Base-by-base conservation (phyloP, 2,329 filamentous ascomycete species). In the Trichoderma atrobrunneum region DNA sequence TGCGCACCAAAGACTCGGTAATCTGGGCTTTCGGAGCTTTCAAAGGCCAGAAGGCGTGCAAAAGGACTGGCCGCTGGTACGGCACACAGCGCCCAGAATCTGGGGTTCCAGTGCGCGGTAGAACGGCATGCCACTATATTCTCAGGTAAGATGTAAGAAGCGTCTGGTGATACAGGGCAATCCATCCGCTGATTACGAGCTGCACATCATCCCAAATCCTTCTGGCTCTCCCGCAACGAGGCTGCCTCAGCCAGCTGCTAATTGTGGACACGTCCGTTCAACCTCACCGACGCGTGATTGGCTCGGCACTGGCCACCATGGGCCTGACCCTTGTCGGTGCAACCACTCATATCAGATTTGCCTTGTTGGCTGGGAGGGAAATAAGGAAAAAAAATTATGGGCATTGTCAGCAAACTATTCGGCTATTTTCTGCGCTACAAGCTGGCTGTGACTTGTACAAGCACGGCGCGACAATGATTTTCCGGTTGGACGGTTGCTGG, bases 231-330 rank as follows among this genome's bases (percentile, higher is more conserved):
- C 65, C 34, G 43, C 39, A 63, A 63, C 63, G 68, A 63, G 59
- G 68, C 68, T 63, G 67, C 43, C 39, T 54, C 59, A 43, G 43
- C 32, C 59, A 39, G 60, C 26, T 64, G 32, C 66, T 28, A 28
- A 36, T 67, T 67, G 63, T 66, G 70, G 70, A 60, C 57, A 68
- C 26, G 48, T 32, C 65, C 60, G 16, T 63, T 72, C 77, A 78
- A 81, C 80, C 76, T 81, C 80, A 80, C 79, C 73, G 72, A 69
- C 64, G 34, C 60, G 7, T 82, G 78, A 81, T 81, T 81, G 80
- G 80, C 65, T 77, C 73, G 76, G 74, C 70, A 75, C 63, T 75
- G 72, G 65, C 75, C 72, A 74, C 74, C 75, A 76, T 60, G 76
- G 75, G 74, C 72, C 68, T 64, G 21, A 73, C 73, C 80, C 80